A percentile compares a stretch with the other conserved stretches of the same genome.
phyloP scores from a whole-genome alignment of 192 early-diverging fungal species.

The Chytriomyces confervae region DNA sequence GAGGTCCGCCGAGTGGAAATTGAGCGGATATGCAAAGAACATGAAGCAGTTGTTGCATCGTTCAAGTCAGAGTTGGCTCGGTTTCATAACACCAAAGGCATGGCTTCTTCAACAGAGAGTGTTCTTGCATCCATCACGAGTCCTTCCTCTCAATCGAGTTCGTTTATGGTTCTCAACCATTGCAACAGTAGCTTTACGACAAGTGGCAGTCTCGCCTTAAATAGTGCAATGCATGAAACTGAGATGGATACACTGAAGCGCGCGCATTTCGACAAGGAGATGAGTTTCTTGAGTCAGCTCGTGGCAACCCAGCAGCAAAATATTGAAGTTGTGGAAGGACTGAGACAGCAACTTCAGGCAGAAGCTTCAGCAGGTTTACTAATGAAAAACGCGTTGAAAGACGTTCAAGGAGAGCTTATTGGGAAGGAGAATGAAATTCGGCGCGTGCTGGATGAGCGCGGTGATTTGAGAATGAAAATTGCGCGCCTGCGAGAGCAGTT shows the following conservation, averaged over 20 bases:
- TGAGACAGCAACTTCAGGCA: neutral
- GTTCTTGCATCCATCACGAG: no score
- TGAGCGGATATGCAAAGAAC: no score
- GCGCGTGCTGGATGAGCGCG: neutral
- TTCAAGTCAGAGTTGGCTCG: no score
- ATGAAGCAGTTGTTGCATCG: no score
- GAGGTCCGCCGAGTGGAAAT: no score
- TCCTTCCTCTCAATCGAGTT: no score
- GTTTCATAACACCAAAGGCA: no score
- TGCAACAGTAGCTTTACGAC: no score
- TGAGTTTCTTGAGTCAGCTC: neutral
- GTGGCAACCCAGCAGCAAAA: neutral
- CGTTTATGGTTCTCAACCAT: no score
- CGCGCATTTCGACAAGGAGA: slow-evolving; percentile 4
- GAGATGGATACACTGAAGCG: neutral
- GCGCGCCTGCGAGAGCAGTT: neutral
- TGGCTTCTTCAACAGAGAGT: no score
- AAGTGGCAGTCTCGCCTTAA: no score
- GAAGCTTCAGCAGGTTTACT: neutral
- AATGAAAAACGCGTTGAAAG: neutral
- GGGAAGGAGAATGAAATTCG: neutral
- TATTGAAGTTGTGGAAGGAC: neutral
- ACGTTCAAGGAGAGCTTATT: neutral
- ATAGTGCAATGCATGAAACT: no score
- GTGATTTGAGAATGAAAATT: neutral